Evolutionary conservation across 1,139 yeast genomes (phyloP), one percentile per base, ranked within the genome.

Genomic region (Oligophagozyma castellii): DNA sequence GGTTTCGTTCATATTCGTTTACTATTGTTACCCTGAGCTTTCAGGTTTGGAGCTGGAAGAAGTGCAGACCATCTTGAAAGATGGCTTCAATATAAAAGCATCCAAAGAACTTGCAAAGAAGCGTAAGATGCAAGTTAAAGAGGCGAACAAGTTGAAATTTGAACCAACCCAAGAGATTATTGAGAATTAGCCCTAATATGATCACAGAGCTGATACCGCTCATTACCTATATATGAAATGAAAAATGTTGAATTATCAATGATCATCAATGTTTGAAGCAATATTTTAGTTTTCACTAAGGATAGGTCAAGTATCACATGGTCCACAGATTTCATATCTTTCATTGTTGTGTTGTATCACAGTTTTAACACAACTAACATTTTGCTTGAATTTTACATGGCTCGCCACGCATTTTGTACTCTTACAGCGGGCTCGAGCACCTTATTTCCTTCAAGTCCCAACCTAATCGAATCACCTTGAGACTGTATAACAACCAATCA

Each of bases 31-130:
- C 48, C 98, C 98, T 16, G 98, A 89, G 58, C 70, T 92, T 27
- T 73, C 93, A 3, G 92, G 92, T 26, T 66, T 89, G 51, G 86
- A 81, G 44, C 65, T 89, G 42, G 96, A 86, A 54, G 95, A 86
- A 56, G 83, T 93, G 25, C 92, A 86, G 42, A 65, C 67, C 32
- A 65, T 86, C 27, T 66, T 89, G 40, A 62, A 75, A 26, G 76
- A 73, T 37, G 96, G 96, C 1, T 86, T 84, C 62, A 78, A 80
- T 45, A 79, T 86, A 38, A 73, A 70, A 44, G 74, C 71, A 32
- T 80, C 93, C 1, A 58, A 71, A 32, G 58, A 58, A 32, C 55
- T 80, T 42, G 81, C 56, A 10, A 51, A 51, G 36, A 51, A 50
- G 40, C 47, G 56, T 35, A 53, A 52, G 29, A 42, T 42, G 31